Evolutionary conservation across 441 rosid species (phyloP).

Genomic region (Rhodomyrtus psidioides): DNA sequence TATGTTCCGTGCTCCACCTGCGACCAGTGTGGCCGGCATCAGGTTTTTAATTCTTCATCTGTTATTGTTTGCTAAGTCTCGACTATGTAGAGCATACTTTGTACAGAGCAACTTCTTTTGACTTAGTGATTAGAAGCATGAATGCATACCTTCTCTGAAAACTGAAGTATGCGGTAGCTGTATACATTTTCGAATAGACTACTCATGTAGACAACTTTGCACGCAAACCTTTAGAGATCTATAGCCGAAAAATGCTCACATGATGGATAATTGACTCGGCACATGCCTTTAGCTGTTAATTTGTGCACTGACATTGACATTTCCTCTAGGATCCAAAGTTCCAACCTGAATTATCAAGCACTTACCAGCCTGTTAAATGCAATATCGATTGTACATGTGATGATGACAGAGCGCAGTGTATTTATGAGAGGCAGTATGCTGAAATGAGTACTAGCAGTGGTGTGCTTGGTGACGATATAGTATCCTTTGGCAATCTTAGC

Average conservation of each 20-base stretch:
- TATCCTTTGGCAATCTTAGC: slow-evolving; percentile 82
- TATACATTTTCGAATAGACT: background rate
- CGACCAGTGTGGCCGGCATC: slow-evolving; percentile 75
- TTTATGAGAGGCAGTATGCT: slow-evolving; percentile 88
- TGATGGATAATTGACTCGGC: background rate
- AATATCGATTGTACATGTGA: slow-evolving; percentile 73
- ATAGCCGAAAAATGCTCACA: background rate
- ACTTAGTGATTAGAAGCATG: background rate
- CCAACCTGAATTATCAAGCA: slow-evolving; percentile 70
- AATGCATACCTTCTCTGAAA: background rate
- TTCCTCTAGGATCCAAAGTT: slow-evolving; percentile 70
- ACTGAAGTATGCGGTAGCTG: background rate
- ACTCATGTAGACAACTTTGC: background rate
- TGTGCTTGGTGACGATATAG: slow-evolving; percentile 68
- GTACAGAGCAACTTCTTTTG: background rate
- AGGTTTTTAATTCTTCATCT: slow-evolving; percentile 23
- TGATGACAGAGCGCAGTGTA: slow-evolving; percentile 43
- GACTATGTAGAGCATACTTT: background rate
- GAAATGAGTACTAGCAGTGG: slow-evolving; percentile 93
- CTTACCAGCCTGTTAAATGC: slow-evolving; percentile 72
- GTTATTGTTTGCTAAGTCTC: background rate
- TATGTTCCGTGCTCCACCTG: slow-evolving; percentile 88
- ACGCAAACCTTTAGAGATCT: background rate
- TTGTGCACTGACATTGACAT: background rate
- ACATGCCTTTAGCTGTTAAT: background rate